These are phyloP conservation scores for Corymbia maculata DNA, from an alignment of 345 rosid species.

Conservation along the genomic window DNA sequence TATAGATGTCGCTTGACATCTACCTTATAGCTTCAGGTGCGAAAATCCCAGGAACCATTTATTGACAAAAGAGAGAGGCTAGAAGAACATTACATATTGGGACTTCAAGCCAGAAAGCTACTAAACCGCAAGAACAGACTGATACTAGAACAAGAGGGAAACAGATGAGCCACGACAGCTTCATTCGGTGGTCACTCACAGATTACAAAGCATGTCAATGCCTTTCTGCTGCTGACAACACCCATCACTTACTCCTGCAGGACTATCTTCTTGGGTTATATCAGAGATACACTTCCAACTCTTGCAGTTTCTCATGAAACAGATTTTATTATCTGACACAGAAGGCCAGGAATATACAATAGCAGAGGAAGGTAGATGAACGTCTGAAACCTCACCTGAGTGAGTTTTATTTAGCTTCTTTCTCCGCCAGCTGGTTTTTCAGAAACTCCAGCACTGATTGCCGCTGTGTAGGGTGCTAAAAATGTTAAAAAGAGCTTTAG, in stretches of 20 bases:
- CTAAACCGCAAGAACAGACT: not conserved
- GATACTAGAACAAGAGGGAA: not conserved
- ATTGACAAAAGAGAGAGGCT: not conserved
- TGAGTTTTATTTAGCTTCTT: constrained; percentile 19
- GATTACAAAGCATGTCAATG: not conserved
- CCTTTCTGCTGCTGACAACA: not conserved
- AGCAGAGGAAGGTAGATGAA: not conserved
- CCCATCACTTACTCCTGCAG: not conserved
- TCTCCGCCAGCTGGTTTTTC: constrained; percentile 53
- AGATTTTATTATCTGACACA: constrained; percentile 1
- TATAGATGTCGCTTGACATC: not conserved
- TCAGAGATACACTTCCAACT: not conserved
- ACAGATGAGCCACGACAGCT: not conserved
- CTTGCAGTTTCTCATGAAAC: not conserved
- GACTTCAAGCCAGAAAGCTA: not conserved
- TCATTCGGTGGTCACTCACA: not conserved
- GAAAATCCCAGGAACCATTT: not conserved
- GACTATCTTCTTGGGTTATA: not conserved
- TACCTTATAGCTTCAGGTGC: not conserved
- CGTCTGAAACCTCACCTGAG: not conserved
- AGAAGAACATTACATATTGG: not conserved
- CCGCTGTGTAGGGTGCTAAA: constrained; percentile 37
- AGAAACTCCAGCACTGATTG: constrained; percentile 74
- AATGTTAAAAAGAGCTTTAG: not conserved
- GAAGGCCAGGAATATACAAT: not conserved